Percentiles rank a stretch among this genome's conserved stretches.
These are phyloP conservation scores for Scorias spongiosa DNA, from an alignment of 2,329 filamentous ascomycete species.

Conservation along the genomic window DNA sequence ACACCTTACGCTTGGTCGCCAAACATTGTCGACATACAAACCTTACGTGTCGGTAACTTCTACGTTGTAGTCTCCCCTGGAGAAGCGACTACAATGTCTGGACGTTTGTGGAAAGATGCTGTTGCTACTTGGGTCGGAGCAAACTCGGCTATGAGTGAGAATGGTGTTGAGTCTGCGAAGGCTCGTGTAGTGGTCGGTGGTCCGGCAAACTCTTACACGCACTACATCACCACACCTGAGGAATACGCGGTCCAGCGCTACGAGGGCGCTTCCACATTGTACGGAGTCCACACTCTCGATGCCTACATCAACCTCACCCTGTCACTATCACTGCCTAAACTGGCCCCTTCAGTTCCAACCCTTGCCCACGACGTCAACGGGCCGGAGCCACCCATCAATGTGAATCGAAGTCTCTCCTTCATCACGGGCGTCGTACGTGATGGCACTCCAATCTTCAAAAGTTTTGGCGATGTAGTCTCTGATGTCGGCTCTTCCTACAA, in stretches of 20 bases:
- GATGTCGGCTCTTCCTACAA: conserved; percentile 35
- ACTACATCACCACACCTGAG: conserved; percentile 65
- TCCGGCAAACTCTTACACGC: conserved; percentile 80
- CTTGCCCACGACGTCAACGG: conserved; percentile 28
- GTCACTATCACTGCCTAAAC: conserved; percentile 47
- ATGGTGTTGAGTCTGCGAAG: neutral
- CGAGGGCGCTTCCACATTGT: conserved; percentile 86
- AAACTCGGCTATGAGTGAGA: conserved; percentile 26
- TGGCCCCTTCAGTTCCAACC: conserved; percentile 31
- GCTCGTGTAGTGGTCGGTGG: conserved; percentile 74
- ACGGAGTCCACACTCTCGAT: conserved; percentile 64
- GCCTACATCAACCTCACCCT: conserved; percentile 80
- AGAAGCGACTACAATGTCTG: conserved; percentile 86
- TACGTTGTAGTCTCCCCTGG: conserved; percentile 73
- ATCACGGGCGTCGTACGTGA: conserved; percentile 70
- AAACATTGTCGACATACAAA: conserved; percentile 81
- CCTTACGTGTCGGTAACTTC: conserved; percentile 69
- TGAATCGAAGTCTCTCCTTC: conserved; percentile 59
- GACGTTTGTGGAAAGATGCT: conserved; percentile 68
- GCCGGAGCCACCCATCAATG: conserved; percentile 61
- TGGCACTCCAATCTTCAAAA: conserved; percentile 45
- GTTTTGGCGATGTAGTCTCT: conserved; percentile 52
- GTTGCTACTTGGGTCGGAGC: conserved; percentile 37
- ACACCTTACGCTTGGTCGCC: conserved; percentile 76
- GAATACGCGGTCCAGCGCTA: conserved; percentile 78